A percentile compares a stretch with the other conserved stretches of the same genome.
Evolutionary conservation across 352 stramenopile genomes (phyloP).

Genomic region (Pythium dissotocum): DNA sequence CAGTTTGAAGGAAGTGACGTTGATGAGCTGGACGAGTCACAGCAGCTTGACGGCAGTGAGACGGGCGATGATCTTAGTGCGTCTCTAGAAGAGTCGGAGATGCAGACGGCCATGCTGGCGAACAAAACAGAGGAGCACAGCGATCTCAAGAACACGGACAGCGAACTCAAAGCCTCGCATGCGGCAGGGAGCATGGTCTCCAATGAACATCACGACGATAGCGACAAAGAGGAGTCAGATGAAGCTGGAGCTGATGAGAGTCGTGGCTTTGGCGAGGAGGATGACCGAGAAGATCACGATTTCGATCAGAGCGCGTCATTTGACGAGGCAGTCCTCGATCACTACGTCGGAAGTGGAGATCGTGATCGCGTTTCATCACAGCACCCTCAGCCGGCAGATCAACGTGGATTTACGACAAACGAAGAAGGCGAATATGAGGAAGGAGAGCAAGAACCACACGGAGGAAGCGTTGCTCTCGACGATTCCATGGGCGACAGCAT

Average conservation of each 20-base stretch:
- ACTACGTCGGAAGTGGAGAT: background rate
- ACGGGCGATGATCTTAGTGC: background rate
- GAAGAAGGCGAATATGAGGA: background rate
- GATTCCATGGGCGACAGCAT: slow-evolving; percentile 15
- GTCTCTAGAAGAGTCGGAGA: background rate
- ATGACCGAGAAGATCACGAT: slow-evolving; percentile 3
- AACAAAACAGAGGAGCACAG: too few species aligned
- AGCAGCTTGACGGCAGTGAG: background rate
- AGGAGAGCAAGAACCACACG: background rate
- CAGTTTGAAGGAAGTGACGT: background rate
- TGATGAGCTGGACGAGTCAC: background rate
- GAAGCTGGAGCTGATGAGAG: background rate
- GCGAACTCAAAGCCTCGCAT: too few species aligned
- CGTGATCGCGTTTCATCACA: too few species aligned
- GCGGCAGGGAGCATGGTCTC: too few species aligned
- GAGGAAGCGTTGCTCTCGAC: background rate
- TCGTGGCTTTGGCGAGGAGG: background rate
- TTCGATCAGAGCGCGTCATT: slow-evolving; percentile 11
- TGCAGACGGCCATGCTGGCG: too few species aligned
- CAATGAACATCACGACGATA: too few species aligned
- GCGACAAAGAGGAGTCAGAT: too few species aligned
- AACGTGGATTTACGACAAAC: background rate
- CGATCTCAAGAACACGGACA: too few species aligned
- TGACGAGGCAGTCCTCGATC: background rate
- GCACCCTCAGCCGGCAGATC: too few species aligned